A percentile compares a stretch with the other conserved stretches of the same genome.
Conservation (phyloP, 1,139 yeast genomes). For the Kodamaea anthophila region DNA sequence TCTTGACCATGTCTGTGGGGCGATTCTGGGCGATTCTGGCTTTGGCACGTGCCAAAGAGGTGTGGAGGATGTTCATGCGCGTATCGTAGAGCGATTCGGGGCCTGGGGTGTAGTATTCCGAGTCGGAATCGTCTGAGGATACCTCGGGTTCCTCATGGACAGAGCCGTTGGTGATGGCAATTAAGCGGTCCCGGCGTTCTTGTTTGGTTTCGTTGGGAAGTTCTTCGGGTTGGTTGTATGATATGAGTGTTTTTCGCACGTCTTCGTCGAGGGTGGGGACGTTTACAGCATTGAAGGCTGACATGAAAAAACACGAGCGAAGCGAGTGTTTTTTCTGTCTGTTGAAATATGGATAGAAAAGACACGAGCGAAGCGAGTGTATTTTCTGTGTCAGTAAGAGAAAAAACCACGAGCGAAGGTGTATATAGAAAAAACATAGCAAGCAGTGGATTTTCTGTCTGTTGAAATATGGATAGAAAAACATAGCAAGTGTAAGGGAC, state of each 20-base stretch:
- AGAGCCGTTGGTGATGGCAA: slow-evolving; percentile 19
- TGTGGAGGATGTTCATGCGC: slow-evolving; percentile 45
- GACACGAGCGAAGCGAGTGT: neutral
- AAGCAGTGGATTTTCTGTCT: too few relatives aligned
- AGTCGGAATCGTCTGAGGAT: neutral
- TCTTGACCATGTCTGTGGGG: slow-evolving; percentile 21
- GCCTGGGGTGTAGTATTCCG: slow-evolving; percentile 82
- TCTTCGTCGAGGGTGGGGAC: slow-evolving; percentile 64
- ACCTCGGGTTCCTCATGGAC: slow-evolving; percentile 19
- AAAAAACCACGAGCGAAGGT: slow-evolving; percentile 1
- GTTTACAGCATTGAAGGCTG: slow-evolving; percentile 10
- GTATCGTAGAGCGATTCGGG: slow-evolving; percentile 47
- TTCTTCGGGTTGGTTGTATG: slow-evolving; percentile 54
- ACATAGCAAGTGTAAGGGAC: too few relatives aligned
- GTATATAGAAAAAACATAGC: neutral
- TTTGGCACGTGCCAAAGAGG: slow-evolving; percentile 44
- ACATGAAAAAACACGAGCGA: neutral
- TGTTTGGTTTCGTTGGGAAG: slow-evolving; percentile 55
- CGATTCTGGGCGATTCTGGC: slow-evolving; percentile 30
- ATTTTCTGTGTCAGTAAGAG: too few relatives aligned
- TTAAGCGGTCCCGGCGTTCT: slow-evolving; percentile 55
- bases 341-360: too few relatives aligned
- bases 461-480: too few relatives aligned
- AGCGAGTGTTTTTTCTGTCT: neutral
- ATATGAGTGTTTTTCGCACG: slow-evolving; percentile 44